phyloP scores from a whole-genome alignment of 1,284 basidiomycete species.

The Boletellus deceptivus region DNA sequence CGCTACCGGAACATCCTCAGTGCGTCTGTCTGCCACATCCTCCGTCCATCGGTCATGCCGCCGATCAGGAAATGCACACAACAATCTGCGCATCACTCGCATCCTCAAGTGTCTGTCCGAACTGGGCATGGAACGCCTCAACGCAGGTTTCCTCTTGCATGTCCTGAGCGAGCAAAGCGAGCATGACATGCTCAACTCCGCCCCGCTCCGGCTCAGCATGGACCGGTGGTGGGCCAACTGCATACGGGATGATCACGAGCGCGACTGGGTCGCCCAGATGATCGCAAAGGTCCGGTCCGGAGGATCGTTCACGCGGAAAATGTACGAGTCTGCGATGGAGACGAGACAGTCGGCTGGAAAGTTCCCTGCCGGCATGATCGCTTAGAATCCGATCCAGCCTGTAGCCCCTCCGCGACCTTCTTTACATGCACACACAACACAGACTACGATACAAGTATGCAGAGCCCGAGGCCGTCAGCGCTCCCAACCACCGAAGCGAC shows the following conservation, averaged over 20 bases:
- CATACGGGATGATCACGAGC: slow-evolving; percentile 57
- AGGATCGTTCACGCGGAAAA: slow-evolving; percentile 52
- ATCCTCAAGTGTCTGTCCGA: slow-evolving; percentile 77
- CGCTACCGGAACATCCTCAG: slow-evolving; percentile 65
- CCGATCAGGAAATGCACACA: slow-evolving; percentile 58
- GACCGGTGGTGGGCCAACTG: slow-evolving; percentile 79
- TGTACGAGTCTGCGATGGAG: slow-evolving; percentile 50
- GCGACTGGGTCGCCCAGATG: slow-evolving; percentile 50
- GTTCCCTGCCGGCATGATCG: slow-evolving; percentile 13
- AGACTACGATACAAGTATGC: not conserved
- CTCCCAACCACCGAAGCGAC: not conserved
- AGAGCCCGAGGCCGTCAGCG: slow-evolving; percentile 6
- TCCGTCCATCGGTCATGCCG: not conserved
- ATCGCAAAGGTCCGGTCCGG: slow-evolving; percentile 48
- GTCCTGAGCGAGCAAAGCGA: slow-evolving; percentile 71
- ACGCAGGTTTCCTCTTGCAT: slow-evolving; percentile 66
- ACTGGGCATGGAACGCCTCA: slow-evolving; percentile 59
- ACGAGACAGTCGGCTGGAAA: slow-evolving; percentile 30
- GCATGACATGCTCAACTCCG: slow-evolving; percentile 47
- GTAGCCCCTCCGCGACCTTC: not conserved
- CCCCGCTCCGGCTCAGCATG: slow-evolving; percentile 57
- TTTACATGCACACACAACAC: not conserved
- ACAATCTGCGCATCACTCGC: slow-evolving; percentile 74
- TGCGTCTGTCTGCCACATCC: slow-evolving; percentile 38
- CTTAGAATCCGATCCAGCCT: not conserved